Evolutionary conservation across 139 green algal species (phyloP), one percentile per base, ranked within the genome.

Genomic region (Mesostigma viride): DNA sequence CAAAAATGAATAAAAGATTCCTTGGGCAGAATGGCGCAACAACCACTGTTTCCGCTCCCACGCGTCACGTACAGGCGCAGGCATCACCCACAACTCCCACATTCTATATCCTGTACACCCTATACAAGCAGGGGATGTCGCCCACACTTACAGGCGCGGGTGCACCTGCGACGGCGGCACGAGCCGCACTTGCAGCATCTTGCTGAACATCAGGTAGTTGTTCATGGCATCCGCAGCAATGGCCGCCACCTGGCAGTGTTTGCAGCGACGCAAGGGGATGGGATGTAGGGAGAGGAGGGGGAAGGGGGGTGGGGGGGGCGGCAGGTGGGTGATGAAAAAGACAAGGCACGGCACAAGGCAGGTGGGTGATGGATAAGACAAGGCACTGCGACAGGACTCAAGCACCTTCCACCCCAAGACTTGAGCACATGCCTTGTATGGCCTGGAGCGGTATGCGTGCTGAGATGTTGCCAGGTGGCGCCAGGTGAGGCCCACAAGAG

Each of bases 151-250:
- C 51, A 72, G 32, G 31, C 32, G 24, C 40, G 53, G 35, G 67
- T 70, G 40, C 40, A 53, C 14, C 14, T 6, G 63, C 62, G 33
- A 62, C 70, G 61, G 33, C 6, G 36, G 17, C 34, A 82, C 35
- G 26, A 75, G 26, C 4, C 36, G 35, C 28, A 57, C 62, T 33
- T 78, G 34, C 22, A 83, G 65, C 22, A 81, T 51, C 11, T 64
- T 26, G 17, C 68, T 67, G 31, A 73, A 71, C 27, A 83, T 58
- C 24, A 83, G 68, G 57, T 83, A 83, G 35, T 78, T 74, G 72
- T 83, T 17, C 77, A 83, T 80, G 59, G 51, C 63, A 24, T 76
- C 69, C 44, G 77, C 74, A 22, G 71, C 77, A 27, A 83, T 76
- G 27, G 66, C 58, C 31, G 77, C 77, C 24, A 82, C 68, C 68